phyloP scores from a whole-genome alignment of 495 filamentous ascomycete genomes.

The Cladorrhinum samala region DNA sequence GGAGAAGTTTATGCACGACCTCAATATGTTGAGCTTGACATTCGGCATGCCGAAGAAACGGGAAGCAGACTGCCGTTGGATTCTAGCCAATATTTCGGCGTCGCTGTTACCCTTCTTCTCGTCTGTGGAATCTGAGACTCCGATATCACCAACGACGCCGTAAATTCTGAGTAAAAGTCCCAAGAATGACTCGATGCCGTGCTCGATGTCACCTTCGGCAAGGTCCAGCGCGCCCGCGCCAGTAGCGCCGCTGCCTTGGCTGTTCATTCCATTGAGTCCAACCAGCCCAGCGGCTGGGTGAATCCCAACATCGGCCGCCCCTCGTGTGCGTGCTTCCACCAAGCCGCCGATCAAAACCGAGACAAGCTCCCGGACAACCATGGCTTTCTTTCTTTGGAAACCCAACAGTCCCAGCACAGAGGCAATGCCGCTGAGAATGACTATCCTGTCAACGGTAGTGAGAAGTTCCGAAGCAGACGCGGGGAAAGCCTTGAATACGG shows the following conservation, averaged over 20 bases:
- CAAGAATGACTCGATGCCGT: conserved; percentile 55
- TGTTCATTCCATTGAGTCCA: conserved; percentile 48
- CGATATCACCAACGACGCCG: conserved; percentile 39
- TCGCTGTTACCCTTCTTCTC: conserved; percentile 35
- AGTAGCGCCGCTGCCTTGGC: conserved; percentile 33
- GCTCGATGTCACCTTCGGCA: conserved; percentile 68
- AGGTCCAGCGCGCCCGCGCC: conserved; percentile 58
- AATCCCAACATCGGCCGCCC: conserved; percentile 89
- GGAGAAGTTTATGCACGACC: conserved; percentile 79
- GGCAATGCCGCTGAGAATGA: conserved; percentile 80
- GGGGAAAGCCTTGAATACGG: conserved; percentile 70
- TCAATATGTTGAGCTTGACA: conserved; percentile 78
- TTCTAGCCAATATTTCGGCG: conserved; percentile 45
- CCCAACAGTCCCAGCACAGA: conserved; percentile 70
- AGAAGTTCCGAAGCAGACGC: conserved; percentile 54
- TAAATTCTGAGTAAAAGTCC: conserved; percentile 44
- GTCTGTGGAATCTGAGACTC: neutral
- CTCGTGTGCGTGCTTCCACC: conserved; percentile 85
- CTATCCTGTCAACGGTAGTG: conserved; percentile 62
- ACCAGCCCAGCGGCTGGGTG: conserved; percentile 84
- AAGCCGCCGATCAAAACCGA: conserved; percentile 75
- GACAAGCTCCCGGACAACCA: conserved; percentile 78
- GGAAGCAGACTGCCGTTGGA: conserved; percentile 44
- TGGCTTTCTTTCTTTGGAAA: conserved; percentile 76
- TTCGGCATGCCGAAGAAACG: conserved; percentile 58